phyloP scores from a whole-genome alignment of 768 basidiomycete species.

The Porphyrellus cyaneotinctus region DNA sequence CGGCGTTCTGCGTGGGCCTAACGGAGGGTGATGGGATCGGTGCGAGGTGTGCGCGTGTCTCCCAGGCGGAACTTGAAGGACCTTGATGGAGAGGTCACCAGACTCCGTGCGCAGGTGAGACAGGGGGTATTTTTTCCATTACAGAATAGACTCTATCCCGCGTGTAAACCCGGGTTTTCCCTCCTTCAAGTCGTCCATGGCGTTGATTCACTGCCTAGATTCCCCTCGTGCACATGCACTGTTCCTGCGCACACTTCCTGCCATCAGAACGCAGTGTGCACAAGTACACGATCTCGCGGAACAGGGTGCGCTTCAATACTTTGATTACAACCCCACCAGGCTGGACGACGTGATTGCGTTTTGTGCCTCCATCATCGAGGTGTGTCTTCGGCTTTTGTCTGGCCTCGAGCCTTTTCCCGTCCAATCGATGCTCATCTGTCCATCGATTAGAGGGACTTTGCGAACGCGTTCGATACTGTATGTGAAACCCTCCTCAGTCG shows the following conservation, averaged over 20 bases:
- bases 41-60: background rate
- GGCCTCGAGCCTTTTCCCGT: background rate
- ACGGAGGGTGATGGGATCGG: background rate
- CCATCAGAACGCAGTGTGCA: conserved; percentile 84
- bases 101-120: background rate
- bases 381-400: conserved; percentile 27
- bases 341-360: conserved; percentile 66
- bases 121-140: conserved; percentile 12
- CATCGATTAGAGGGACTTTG: conserved; percentile 71
- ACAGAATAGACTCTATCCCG: conserved; percentile 4
- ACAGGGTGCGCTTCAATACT: conserved; percentile 74
- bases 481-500: conserved; percentile 19
- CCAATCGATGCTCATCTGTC: background rate
- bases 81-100: no score
- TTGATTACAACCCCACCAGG: conserved; percentile 77
- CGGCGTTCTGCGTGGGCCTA: background rate
- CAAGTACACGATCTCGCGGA: conserved; percentile 76
- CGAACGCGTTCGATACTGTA: conserved; percentile 59
- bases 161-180: conserved; percentile 1
- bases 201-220: background rate
- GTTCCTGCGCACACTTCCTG: conserved; percentile 81
- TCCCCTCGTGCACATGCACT: conserved; percentile 34
- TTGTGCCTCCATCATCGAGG: conserved; percentile 76
- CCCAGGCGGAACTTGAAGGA: no score
- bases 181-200: background rate